Percentiles rank a stretch among this genome's conserved stretches.
Evolutionary conservation across 306 rosid genomes (phyloP).

Genomic region (Ammopiptanthus mongolicus): DNA sequence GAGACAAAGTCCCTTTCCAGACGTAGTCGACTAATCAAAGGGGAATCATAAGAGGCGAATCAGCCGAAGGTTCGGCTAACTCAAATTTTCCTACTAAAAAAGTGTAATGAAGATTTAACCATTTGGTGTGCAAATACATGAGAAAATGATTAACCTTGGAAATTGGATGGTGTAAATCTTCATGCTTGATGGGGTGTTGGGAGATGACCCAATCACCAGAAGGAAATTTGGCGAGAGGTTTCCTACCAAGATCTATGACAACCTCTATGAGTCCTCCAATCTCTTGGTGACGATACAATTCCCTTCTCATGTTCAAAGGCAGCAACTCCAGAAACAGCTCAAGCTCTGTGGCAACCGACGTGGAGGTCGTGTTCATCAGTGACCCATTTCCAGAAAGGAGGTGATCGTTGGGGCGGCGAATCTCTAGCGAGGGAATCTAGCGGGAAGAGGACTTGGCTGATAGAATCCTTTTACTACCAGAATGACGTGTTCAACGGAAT

Average conservation of each 20-base stretch:
- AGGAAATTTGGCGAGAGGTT: conserved; percentile 87
- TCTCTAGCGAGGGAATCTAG: conserved; percentile 46
- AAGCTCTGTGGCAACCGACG: conserved; percentile 56
- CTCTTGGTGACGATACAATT: conserved; percentile 53
- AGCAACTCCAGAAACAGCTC: conserved; percentile 62
- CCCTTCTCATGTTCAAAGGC: conserved; percentile 63
- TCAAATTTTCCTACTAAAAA: too few relatives aligned
- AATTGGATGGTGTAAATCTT: conserved; percentile 75
- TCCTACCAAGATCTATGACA: conserved; percentile 92
- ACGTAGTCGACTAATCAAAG: too few relatives aligned
- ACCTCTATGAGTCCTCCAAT: conserved; percentile 76
- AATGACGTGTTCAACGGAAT: conserved; percentile 47
- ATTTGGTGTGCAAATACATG: too few relatives aligned
- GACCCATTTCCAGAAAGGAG: conserved; percentile 45
- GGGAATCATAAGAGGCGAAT: too few relatives aligned
- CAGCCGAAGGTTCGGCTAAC: too few relatives aligned
- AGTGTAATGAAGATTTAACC: neutral
- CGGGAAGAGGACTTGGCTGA: conserved; percentile 31
- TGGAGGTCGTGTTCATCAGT: conserved; percentile 17
- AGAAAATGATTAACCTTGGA: conserved; percentile 51
- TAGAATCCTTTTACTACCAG: conserved; percentile 30
- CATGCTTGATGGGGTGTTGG: conserved; percentile 46
- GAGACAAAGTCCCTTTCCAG: too few relatives aligned
- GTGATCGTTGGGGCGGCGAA: conserved; percentile 81
- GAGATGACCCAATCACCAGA: conserved; percentile 90